phyloP scores from a whole-genome alignment of 352 stramenopile species.

The Globisporangium cylindrosporum region DNA sequence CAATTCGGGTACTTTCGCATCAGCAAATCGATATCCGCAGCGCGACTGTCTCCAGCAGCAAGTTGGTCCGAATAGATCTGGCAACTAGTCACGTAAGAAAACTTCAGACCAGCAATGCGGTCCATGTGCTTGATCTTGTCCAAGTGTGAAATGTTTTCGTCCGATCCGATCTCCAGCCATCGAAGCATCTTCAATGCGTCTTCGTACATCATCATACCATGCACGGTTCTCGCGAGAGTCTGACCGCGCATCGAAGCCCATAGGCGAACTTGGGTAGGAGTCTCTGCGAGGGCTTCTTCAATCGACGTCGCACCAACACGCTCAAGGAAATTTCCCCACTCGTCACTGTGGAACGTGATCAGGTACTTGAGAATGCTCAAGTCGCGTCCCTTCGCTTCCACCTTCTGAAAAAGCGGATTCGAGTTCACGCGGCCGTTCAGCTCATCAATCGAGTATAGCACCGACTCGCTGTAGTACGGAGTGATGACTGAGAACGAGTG shows the following conservation, averaged over 20 bases:
- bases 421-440: constrained; percentile 77
- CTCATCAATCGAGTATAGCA: constrained; percentile 83
- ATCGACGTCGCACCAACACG: constrained; percentile 72
- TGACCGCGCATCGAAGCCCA: constrained; percentile 88
- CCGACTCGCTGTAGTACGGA: constrained; percentile 88
- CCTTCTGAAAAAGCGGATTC: constrained; percentile 84
- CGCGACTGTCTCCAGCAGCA: constrained; percentile 58
- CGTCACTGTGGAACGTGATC: constrained; percentile 84
- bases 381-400: constrained; percentile 80
- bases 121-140: constrained; percentile 91
- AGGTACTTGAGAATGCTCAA: constrained; percentile 89
- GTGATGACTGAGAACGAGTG: constrained; percentile 87
- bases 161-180: constrained; percentile 86
- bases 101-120: constrained; percentile 83
- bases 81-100: constrained; percentile 88
- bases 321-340: constrained; percentile 88
- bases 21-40: constrained; percentile 96
- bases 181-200: constrained; percentile 87
- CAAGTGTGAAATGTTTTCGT: constrained; percentile 79
- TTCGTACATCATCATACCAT: constrained; percentile 91
- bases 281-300: constrained; percentile 77
- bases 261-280: constrained; percentile 77
- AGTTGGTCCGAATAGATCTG: constrained; percentile 88
- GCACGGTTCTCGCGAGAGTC: constrained; percentile 81
- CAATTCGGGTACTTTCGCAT: constrained; percentile 96